Percentiles rank a stretch among this genome's conserved stretches.
Conservation (phyloP, 2,329 filamentous ascomycete genomes). For the Talaromyces atroroseus region DNA sequence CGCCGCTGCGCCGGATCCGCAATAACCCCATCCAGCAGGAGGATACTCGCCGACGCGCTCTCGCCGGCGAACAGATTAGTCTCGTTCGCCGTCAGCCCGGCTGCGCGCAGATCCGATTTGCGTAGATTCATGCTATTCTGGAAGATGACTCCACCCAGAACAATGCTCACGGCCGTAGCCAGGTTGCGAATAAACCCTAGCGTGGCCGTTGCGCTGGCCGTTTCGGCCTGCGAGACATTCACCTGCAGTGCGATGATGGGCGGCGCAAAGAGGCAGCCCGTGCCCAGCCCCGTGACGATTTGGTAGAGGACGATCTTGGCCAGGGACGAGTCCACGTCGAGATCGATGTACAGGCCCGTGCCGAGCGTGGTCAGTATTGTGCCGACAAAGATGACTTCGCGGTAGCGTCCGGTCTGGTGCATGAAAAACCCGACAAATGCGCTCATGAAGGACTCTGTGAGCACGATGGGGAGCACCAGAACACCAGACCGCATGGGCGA, state of each 20-base stretch:
- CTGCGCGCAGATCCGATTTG: slow-evolving; percentile 59
- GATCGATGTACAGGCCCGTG: slow-evolving; percentile 43
- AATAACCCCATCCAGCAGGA: slow-evolving; percentile 14
- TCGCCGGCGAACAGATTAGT: slow-evolving; percentile 33
- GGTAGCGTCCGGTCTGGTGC: slow-evolving; percentile 47
- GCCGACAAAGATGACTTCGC: slow-evolving; percentile 44
- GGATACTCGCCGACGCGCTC: slow-evolving; percentile 45
- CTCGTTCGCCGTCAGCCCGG: slow-evolving; percentile 23
- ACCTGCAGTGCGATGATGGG: slow-evolving; percentile 54
- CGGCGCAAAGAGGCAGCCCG: slow-evolving; percentile 49
- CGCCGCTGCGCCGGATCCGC: slow-evolving; percentile 35
- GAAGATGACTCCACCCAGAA: slow-evolving; percentile 73
- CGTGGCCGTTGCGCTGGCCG: slow-evolving; percentile 48
- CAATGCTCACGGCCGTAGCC: slow-evolving; percentile 62
- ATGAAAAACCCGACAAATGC: slow-evolving; percentile 46
- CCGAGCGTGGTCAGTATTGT: slow-evolving; percentile 40
- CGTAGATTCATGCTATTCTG: slow-evolving; percentile 54
- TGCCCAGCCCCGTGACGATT: slow-evolving; percentile 47
- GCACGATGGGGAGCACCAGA: slow-evolving; percentile 58
- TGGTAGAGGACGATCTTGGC: slow-evolving; percentile 45
- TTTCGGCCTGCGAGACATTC: slow-evolving; percentile 45
- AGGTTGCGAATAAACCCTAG: slow-evolving; percentile 59
- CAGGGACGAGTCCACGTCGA: slow-evolving; percentile 33
- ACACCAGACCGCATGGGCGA: slow-evolving; percentile 54
- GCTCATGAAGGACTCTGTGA: slow-evolving; percentile 41